Evolutionary conservation across 2,329 filamentous ascomycete genomes (phyloP).

Genomic region (Hymenoscyphus albidus): DNA sequence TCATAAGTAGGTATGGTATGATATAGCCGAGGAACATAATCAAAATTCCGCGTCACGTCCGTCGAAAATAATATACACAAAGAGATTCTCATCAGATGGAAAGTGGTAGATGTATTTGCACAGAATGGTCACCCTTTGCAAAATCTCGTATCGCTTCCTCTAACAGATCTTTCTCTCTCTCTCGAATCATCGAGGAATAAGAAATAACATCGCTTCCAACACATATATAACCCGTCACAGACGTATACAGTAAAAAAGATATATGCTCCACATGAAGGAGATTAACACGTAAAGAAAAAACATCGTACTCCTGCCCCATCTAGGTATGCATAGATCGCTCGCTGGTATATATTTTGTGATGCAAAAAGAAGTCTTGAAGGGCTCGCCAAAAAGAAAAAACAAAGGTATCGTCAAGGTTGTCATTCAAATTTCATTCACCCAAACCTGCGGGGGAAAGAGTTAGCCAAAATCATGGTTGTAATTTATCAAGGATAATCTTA

Average conservation of each 20-base stretch:
- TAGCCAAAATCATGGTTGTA: slow-evolving; percentile 13
- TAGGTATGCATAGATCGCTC: slow-evolving; percentile 27
- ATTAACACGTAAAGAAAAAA: background rate
- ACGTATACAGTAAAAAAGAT: slow-evolving; percentile 18
- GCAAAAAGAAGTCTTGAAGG: slow-evolving; percentile 14
- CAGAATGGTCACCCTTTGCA: background rate
- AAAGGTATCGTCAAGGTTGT: slow-evolving; percentile 16
- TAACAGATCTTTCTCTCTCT: background rate
- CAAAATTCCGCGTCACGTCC: background rate
- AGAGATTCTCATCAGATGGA: background rate
- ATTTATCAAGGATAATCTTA: slow-evolving; percentile 46
- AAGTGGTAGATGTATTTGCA: background rate
- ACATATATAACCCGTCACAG: slow-evolving; percentile 13
- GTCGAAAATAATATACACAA: background rate
- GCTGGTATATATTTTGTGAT: slow-evolving; percentile 29
- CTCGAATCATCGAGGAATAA: background rate
- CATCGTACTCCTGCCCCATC: slow-evolving; percentile 20
- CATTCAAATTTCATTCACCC: slow-evolving; percentile 31
- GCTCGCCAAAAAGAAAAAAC: slow-evolving; percentile 13
- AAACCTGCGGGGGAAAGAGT: slow-evolving; percentile 25
- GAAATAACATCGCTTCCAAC: background rate
- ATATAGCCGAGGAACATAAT: background rate
- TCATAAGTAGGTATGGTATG: background rate
- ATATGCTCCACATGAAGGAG: slow-evolving; percentile 6
- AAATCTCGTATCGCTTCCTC: background rate